A percentile compares a stretch with the other conserved stretches of the same genome.
These are phyloP conservation scores for Syzygium jambos DNA, from an alignment of 345 rosid genomes.

Conservation along the genomic window DNA sequence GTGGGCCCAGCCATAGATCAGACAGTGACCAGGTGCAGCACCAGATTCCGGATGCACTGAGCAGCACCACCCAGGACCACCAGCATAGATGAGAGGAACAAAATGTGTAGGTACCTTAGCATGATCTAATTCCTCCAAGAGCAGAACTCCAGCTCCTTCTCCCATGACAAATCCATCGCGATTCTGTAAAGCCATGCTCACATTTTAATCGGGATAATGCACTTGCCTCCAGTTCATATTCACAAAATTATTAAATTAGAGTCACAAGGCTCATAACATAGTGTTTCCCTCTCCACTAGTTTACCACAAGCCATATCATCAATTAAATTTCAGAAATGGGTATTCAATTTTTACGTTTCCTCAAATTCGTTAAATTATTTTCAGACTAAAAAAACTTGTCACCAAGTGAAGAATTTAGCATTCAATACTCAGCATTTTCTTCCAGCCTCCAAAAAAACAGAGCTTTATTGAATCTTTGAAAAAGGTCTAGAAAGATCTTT, in stretches of 20 bases:
- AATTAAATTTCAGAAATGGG: background rate
- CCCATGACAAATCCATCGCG: slow-evolving; percentile 60
- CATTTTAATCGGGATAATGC: background rate
- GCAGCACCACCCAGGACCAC: background rate
- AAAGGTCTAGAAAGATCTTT: background rate
- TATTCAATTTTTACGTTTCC: background rate
- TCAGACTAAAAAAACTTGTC: background rate
- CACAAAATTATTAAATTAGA: background rate
- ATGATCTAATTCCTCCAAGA: slow-evolving; percentile 52
- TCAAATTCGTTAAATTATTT: background rate
- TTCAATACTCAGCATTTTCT: background rate
- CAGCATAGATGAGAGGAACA: background rate
- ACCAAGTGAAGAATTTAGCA: background rate
- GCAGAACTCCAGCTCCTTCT: slow-evolving; percentile 59
- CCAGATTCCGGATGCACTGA: background rate
- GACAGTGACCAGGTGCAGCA: background rate
- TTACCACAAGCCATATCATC: background rate
- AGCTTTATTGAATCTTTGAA: background rate
- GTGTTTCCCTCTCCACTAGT: background rate
- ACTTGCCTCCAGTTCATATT: background rate
- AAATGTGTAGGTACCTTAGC: slow-evolving; percentile 28
- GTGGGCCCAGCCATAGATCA: background rate
- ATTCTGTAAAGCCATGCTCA: slow-evolving; percentile 22
- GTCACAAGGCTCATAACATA: background rate
- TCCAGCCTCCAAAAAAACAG: background rate